Conservation (phyloP, 2,329 filamentous ascomycete species). For the Fusarium ramigenum region DNA sequence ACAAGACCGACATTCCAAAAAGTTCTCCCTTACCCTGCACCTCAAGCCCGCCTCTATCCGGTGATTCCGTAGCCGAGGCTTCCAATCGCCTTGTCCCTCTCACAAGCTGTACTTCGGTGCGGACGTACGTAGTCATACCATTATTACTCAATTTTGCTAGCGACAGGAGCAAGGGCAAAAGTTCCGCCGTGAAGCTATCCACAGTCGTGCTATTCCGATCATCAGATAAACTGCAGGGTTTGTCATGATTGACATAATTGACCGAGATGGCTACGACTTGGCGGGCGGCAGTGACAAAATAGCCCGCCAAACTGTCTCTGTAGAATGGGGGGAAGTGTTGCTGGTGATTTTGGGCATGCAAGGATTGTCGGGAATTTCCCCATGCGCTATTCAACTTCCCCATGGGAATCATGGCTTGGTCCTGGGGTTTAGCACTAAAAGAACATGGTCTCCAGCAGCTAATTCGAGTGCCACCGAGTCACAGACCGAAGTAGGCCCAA, state of each 20-base stretch:
- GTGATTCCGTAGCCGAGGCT: slow-evolving; percentile 5
- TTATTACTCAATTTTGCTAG: background rate
- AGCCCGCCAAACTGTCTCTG: accelerated
- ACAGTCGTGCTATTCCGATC: background rate
- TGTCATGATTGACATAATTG: slow-evolving; percentile 19
- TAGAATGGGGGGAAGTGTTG: accelerated
- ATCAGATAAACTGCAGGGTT: background rate
- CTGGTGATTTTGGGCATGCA: background rate
- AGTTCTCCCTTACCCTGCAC: background rate
- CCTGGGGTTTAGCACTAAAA: slow-evolving; percentile 16
- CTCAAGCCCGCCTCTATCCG: slow-evolving; percentile 5
- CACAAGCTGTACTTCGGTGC: background rate
- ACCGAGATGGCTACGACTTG: slow-evolving; percentile 17
- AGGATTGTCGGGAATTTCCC: slow-evolving; percentile 18
- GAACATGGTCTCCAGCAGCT: slow-evolving; percentile 1
- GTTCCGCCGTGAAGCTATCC: slow-evolving; percentile 11
- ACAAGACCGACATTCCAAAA: background rate
- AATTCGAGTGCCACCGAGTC: slow-evolving; percentile 25
- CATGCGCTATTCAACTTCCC: slow-evolving; percentile 10
- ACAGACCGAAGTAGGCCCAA: slow-evolving; percentile 16
- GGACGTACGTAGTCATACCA: background rate
- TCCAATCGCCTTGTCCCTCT: background rate
- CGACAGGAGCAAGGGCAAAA: background rate
- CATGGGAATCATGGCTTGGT: slow-evolving; percentile 22
- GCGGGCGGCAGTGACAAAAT: background rate